Conservation (phyloP, 352 stramenopile genomes). For the Pythium apleroticum region DNA sequence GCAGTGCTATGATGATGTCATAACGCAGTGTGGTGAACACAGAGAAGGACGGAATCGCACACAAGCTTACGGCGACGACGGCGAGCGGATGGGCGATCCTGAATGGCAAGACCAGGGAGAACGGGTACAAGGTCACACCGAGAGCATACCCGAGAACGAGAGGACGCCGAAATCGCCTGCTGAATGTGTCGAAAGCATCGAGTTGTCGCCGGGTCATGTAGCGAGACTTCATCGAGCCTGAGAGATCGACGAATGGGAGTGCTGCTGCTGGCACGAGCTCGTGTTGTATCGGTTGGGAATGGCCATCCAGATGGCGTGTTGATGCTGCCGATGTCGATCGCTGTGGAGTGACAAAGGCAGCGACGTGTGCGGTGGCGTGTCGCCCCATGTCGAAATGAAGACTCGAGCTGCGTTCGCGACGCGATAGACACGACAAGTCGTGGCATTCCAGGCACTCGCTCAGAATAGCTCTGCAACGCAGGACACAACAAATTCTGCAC, state of each 20-base stretch:
- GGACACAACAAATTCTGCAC: too few relatives aligned
- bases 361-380: background rate
- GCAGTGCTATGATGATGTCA: constrained; percentile 16
- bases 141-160: constrained; percentile 3
- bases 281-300: background rate
- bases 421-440: background rate
- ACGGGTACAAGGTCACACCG: background rate
- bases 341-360: background rate
- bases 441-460: too few relatives aligned
- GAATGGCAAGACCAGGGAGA: constrained; percentile 1
- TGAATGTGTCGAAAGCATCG: background rate
- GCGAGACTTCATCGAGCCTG: constrained; percentile 11
- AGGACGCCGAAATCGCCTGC: background rate
- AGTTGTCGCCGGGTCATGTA: constrained; percentile 2
- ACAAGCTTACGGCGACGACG: background rate
- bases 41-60: background rate
- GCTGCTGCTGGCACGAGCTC: background rate
- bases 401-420: background rate
- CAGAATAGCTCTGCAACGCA: too few relatives aligned
- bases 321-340: background rate
- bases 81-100: background rate
- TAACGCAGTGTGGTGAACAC: constrained; percentile 15
- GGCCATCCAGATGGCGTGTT: background rate
- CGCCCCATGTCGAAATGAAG: background rate
- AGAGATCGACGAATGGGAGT: constrained; percentile 12